Percentiles rank a stretch among this genome's conserved stretches.
Conservation (phyloP, 495 filamentous ascomycete species). For the Podospora tetraspora region DNA sequence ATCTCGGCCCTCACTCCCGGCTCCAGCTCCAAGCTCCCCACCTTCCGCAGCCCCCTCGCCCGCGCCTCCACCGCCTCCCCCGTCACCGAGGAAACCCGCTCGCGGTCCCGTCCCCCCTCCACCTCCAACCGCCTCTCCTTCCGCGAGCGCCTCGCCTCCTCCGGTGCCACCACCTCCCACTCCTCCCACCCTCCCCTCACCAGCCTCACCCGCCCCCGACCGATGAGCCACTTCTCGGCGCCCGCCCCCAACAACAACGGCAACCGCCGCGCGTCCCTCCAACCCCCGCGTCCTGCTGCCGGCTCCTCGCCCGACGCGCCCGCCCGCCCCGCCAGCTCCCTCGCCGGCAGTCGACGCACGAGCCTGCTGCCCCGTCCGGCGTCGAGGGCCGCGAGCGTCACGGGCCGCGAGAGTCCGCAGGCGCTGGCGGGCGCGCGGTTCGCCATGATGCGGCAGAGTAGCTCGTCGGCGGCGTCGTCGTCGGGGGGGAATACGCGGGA, state of each 20-base stretch:
- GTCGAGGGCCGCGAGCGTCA: constrained; percentile 13
- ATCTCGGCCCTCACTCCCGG: constrained; percentile 34
- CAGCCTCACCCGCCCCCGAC: constrained; percentile 28
- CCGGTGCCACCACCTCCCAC: constrained; percentile 20
- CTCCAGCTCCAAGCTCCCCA: constrained; percentile 42
- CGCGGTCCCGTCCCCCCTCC: constrained; percentile 30
- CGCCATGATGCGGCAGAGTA: constrained; percentile 38
- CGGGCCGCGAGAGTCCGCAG: constrained; percentile 39
- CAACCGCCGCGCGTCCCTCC: constrained; percentile 45
- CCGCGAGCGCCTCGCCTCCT: constrained; percentile 44
- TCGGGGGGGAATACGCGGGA: constrained; percentile 11
- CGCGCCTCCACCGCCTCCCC: constrained; percentile 40
- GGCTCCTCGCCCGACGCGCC: constrained; percentile 16
- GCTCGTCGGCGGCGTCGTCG: constrained; percentile 15
- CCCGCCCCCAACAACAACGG: constrained; percentile 22
- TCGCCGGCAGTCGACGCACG: constrained; percentile 39
- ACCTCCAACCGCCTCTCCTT: constrained; percentile 41
- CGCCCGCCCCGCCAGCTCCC: constrained; percentile 44
- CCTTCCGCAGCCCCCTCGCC: constrained; percentile 41
- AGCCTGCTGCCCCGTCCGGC: constrained; percentile 51
- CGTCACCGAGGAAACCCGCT: constrained; percentile 34
- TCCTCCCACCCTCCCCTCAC: background rate
- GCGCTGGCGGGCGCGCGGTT: constrained; percentile 34
- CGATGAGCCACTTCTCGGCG: constrained; percentile 32
- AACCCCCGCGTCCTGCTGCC: constrained; percentile 33